A percentile compares a stretch with the other conserved stretches of the same genome.
Conservation (phyloP, 306 rosid genomes). For the Hippophae rhamnoides region DNA sequence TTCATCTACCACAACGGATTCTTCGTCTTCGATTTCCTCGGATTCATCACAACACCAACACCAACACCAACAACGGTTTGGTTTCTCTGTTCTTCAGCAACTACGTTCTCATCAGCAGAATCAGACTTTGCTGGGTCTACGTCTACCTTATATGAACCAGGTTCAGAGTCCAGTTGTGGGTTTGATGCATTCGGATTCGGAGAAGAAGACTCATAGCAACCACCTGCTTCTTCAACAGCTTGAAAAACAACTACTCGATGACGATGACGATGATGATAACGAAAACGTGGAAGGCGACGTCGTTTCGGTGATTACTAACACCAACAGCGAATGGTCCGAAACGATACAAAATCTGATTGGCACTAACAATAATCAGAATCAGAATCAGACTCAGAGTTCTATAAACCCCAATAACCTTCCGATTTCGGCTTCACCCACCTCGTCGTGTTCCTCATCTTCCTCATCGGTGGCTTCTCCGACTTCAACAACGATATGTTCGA, state of each 20-base stretch:
- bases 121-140: conserved; percentile 7
- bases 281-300: conserved; percentile 58
- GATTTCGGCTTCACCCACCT: conserved; percentile 55
- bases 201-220: conserved; percentile 22
- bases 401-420: conserved; percentile 16
- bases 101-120: conserved; percentile 35
- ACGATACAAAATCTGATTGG: conserved; percentile 61
- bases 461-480: conserved; percentile 51
- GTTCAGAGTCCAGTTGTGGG: conserved; percentile 21
- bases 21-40: conserved; percentile 10
- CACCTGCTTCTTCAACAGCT: conserved; percentile 46
- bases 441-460: conserved; percentile 36
- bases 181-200: conserved; percentile 22
- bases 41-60: background rate
- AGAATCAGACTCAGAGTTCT: conserved; percentile 20
- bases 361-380: background rate
- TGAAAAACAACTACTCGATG: conserved; percentile 77
- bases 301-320: conserved; percentile 46
- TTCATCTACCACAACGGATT: conserved; percentile 16
- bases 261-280: conserved; percentile 8
- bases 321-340: conserved; percentile 63
- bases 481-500: conserved; percentile 37
- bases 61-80: conserved; percentile 28
- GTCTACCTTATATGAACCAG: conserved; percentile 2
- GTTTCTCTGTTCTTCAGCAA: conserved; percentile 42